Conservation (phyloP, 179 eudicot species). For the Nepenthes alata region DNA sequence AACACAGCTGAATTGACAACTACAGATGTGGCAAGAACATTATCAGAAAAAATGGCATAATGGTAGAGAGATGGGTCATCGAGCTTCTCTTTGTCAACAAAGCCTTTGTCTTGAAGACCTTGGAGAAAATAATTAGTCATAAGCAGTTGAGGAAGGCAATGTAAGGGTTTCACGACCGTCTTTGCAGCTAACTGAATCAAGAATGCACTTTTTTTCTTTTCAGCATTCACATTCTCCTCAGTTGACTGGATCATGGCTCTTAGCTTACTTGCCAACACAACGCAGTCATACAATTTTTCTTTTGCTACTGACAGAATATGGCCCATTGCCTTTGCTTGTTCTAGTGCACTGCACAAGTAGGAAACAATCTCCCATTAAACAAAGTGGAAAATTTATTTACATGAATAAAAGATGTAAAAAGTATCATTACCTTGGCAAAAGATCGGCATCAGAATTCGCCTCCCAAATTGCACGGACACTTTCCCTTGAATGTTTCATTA, state of each 20-base stretch:
- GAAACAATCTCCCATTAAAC: background rate
- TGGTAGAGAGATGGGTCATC: constrained; percentile 84
- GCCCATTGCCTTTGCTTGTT: constrained; percentile 85
- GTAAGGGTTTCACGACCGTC: constrained; percentile 76
- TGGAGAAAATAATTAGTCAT: constrained; percentile 62
- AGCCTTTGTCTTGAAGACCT: constrained; percentile 32
- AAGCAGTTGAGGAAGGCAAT: constrained; percentile 76
- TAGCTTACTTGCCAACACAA: constrained; percentile 64
- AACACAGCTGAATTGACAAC: constrained; percentile 81
- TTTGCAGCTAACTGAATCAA: constrained; percentile 95
- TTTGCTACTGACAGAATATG: constrained; percentile 70
- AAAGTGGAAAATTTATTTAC: background rate
- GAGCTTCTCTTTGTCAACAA: constrained; percentile 42
- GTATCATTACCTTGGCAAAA: constrained; percentile 54
- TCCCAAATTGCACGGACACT: constrained; percentile 61
- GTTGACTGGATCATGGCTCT: constrained; percentile 86
- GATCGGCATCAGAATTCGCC: constrained; percentile 73
- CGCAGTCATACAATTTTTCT: constrained; percentile 70
- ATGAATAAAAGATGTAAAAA: constrained; percentile 8
- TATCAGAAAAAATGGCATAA: constrained; percentile 95
- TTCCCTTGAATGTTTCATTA: constrained; percentile 46
- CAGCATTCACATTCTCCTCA: constrained; percentile 51
- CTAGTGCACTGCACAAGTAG: constrained; percentile 55
- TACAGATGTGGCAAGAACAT: constrained; percentile 88
- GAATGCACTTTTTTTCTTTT: constrained; percentile 80